Conservation (phyloP, 148 eudicot genomes). For the Rhododendron ferrugineum region DNA sequence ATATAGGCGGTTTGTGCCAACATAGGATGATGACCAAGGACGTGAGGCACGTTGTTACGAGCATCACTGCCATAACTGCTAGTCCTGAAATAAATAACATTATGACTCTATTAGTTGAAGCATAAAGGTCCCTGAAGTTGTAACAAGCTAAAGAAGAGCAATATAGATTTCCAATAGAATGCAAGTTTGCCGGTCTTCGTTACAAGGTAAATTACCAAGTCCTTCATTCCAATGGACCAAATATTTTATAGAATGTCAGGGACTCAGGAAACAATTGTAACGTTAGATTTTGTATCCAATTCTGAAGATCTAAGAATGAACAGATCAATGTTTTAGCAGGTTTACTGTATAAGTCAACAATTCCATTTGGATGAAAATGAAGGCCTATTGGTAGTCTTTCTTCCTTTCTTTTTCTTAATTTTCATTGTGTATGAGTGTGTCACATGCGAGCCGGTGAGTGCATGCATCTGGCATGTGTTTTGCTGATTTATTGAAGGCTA, state of each 20-base stretch:
- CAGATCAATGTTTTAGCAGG: not conserved
- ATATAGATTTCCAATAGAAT: not conserved
- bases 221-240: not conserved
- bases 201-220: not conserved
- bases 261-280: not conserved
- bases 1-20: slow-evolving; percentile 76
- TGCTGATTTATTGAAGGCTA: not conserved
- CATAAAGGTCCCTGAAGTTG: not conserved
- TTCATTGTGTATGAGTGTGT: not conserved
- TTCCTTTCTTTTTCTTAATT: not conserved
- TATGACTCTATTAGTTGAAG: not conserved
- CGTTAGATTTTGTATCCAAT: not conserved
- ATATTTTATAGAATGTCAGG: not conserved
- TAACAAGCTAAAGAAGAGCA: not conserved
- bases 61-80: slow-evolving; percentile 93
- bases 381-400: not conserved
- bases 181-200: not conserved
- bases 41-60: slow-evolving; percentile 90
- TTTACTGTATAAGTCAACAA: not conserved
- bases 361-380: not conserved
- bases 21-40: slow-evolving; percentile 79
- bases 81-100: slow-evolving; percentile 49
- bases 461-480: not conserved
- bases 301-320: not conserved
- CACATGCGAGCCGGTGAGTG: not conserved